A percentile compares a stretch with the other conserved stretches of the same genome.
Evolutionary conservation across 192 early-diverging fungal genomes (phyloP).

Genomic region (Haplosporangium gracile): DNA sequence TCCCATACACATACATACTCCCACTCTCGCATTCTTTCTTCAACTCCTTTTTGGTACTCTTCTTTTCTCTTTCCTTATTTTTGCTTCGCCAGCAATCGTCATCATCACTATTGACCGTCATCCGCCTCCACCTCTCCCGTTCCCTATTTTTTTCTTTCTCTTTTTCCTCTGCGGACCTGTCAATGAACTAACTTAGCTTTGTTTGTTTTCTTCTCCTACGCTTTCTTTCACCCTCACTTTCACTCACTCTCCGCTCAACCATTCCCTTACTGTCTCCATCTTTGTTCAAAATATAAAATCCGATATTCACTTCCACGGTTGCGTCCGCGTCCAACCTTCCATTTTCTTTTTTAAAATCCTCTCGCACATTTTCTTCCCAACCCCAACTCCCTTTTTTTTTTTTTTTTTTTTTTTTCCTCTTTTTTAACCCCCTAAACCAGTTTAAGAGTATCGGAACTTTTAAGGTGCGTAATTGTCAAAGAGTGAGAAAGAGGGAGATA

Average conservation of each 20-base stretch:
- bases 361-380: not conserved
- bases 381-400: not conserved
- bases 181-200: not conserved
- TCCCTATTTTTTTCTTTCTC: not conserved
- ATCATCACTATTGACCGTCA: not conserved
- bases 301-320: not conserved
- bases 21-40: not conserved
- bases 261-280: not conserved
- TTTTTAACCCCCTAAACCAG: not conserved
- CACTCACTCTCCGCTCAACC: not conserved
- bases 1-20: not conserved
- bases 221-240: not conserved
- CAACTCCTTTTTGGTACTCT: not conserved
- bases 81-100: not conserved
- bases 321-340: too few species aligned
- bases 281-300: too few species aligned
- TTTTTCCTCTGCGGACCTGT: not conserved
- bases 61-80: too few species aligned
- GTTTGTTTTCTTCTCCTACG: not conserved
- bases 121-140: not conserved
- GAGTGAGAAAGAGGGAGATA: not conserved
- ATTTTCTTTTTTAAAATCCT: not conserved
- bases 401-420: not conserved
- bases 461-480: not conserved
- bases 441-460: constrained; percentile 3